phyloP scores from a whole-genome alignment of 1,139 yeast species.

The Blastobotrys elegans region DNA sequence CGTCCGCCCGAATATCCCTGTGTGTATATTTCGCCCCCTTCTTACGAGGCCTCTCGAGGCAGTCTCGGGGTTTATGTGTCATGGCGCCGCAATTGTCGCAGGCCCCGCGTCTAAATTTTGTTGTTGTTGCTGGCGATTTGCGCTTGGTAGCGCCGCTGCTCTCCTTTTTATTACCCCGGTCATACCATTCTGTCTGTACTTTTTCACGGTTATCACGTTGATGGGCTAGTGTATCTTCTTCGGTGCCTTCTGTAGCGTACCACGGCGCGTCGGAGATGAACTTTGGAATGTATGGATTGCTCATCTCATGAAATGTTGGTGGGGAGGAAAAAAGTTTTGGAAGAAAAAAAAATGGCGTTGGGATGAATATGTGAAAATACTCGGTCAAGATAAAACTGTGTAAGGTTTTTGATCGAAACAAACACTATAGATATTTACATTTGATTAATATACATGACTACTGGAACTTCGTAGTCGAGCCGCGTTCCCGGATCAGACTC shows the following conservation, averaged over 20 bases:
- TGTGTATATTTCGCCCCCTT: constrained; percentile 37
- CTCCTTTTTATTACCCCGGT: constrained; percentile 25
- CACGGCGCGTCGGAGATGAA: constrained; percentile 51
- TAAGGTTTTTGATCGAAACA: too few species aligned
- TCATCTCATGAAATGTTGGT: too few species aligned
- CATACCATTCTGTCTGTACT: constrained; percentile 31
- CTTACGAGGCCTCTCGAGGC: constrained; percentile 48
- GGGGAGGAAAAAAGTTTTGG: too few species aligned
- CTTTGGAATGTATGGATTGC: constrained; percentile 41
- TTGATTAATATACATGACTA: too few species aligned
- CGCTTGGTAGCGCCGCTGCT: constrained; percentile 16
- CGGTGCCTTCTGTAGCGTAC: constrained; percentile 36
- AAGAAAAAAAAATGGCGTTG: too few species aligned
- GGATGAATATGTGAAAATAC: too few species aligned
- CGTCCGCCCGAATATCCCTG: constrained; percentile 29
- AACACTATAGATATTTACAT: too few species aligned
- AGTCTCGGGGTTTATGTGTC: constrained; percentile 44
- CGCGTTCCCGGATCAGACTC: too few species aligned
- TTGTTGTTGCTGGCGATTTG: too few species aligned
- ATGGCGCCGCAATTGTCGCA: constrained; percentile 52
- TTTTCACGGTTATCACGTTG: constrained; percentile 40
- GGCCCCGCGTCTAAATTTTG: constrained; percentile 38
- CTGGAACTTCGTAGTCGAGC: too few species aligned
- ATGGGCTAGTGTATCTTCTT: constrained; percentile 44
- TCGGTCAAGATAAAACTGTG: too few species aligned